Conservation (phyloP, 176 grass and related monocot genomes). For the Oryza glaberrima region DNA sequence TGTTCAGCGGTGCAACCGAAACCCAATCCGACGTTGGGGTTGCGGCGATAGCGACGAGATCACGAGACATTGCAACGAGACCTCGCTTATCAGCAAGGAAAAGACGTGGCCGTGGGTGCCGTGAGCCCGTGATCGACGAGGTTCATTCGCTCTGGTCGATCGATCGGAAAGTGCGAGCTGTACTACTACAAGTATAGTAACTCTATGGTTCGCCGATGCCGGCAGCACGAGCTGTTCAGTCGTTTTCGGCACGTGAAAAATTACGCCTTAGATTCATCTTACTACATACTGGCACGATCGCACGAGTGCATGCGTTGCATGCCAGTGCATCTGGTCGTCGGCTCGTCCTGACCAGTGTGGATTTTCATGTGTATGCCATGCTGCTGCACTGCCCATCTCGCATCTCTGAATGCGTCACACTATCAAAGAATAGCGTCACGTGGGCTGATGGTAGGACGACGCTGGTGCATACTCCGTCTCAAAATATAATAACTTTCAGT, state of each 20-base stretch:
- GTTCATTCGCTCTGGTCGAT: neutral
- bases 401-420: neutral
- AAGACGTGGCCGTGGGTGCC: neutral
- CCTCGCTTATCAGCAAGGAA: neutral
- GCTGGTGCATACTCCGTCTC: no score
- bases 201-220: neutral
- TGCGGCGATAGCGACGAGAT: neutral
- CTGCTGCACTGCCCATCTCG: neutral
- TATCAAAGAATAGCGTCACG: neutral
- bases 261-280: neutral
- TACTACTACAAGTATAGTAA: no score
- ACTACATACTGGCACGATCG: neutral
- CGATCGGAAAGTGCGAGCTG: neutral
- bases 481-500: no score
- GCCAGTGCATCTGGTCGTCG: neutral
- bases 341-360: neutral
- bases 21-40: no score
- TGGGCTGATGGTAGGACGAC: neutral
- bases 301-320: neutral
- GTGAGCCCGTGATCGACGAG: no score
- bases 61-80: neutral
- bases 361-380: neutral
- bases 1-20: neutral
- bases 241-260: neutral
- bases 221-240: neutral